Evolutionary conservation across 2,329 filamentous ascomycete species (phyloP).

Genomic region (Trichophyton verrucosum): DNA sequence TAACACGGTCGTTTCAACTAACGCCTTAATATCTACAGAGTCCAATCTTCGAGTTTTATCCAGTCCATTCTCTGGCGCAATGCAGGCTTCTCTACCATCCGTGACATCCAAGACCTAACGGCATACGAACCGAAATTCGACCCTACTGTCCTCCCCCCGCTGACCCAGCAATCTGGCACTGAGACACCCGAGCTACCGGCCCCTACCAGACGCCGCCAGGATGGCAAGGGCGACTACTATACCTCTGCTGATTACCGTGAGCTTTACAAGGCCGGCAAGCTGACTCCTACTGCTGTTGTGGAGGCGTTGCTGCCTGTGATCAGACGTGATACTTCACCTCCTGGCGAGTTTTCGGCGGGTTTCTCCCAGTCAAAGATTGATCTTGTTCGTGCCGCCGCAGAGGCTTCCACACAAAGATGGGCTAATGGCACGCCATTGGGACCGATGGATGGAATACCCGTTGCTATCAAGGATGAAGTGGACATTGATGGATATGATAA

Average conservation of each 20-base stretch:
- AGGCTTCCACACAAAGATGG: constrained; percentile 61
- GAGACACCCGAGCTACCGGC: constrained; percentile 16
- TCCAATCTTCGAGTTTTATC: constrained; percentile 48
- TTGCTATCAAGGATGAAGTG: constrained; percentile 74
- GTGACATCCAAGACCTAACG: constrained; percentile 43
- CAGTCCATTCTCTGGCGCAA: constrained; percentile 59
- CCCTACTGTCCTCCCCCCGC: constrained; percentile 43
- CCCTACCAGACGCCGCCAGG: constrained; percentile 25
- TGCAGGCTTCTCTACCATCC: constrained; percentile 51
- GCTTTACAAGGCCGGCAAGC: constrained; percentile 55
- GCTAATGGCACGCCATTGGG: constrained; percentile 52
- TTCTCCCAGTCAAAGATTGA: constrained; percentile 59
- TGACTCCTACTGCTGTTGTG: constrained; percentile 60
- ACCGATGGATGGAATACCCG: constrained; percentile 67
- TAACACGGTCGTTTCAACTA: constrained; percentile 4
- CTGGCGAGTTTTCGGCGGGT: constrained; percentile 54
- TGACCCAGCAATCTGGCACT: constrained; percentile 11
- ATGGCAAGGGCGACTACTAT: constrained; percentile 41
- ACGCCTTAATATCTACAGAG: constrained; percentile 28
- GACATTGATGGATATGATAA: constrained; percentile 58
- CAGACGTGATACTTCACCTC: constrained; percentile 42
- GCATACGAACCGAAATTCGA: constrained; percentile 44
- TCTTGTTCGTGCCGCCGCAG: constrained; percentile 53
- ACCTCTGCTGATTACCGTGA: constrained; percentile 65
- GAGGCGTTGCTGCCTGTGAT: constrained; percentile 61